Percentiles rank a stretch among this genome's conserved stretches.
phyloP scores from a whole-genome alignment of 1,284 basidiomycete genomes.

The Ceratorhiza oryzae-sativae region DNA sequence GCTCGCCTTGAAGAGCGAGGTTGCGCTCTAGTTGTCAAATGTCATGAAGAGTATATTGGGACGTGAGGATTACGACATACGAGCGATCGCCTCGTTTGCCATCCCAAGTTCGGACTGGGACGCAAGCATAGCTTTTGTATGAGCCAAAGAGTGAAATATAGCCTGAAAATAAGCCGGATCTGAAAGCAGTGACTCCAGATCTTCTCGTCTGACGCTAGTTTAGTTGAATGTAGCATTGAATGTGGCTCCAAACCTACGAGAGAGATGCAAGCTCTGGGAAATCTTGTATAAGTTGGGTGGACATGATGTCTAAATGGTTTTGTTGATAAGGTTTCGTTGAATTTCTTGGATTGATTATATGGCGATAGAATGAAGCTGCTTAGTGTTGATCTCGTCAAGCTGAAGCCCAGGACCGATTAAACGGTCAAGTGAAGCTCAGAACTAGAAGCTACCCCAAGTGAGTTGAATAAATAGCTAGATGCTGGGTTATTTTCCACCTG shows the following conservation, averaged over 20 bases:
- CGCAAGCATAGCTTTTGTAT: constrained; percentile 75
- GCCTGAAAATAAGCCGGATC: constrained; percentile 88
- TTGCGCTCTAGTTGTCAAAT: constrained; percentile 65
- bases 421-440: too few relatives aligned
- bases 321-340: too few relatives aligned
- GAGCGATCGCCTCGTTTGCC: constrained; percentile 83
- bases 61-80: constrained; percentile 57
- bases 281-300: constrained; percentile 62
- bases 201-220: constrained; percentile 66
- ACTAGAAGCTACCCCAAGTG: too few relatives aligned
- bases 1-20: constrained; percentile 71
- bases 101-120: constrained; percentile 77
- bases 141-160: constrained; percentile 77
- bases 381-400: too few relatives aligned
- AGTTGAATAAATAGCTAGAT: too few relatives aligned
- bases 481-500: too few relatives aligned
- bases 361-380: too few relatives aligned
- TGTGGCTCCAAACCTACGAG: constrained; percentile 59
- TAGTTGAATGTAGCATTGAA: constrained; percentile 24
- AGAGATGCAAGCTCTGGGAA: constrained; percentile 74
- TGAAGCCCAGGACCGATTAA: too few relatives aligned
- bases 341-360: too few relatives aligned
- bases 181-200: constrained; percentile 84
- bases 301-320: not conserved
- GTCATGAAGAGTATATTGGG: constrained; percentile 3